A percentile compares a stretch with the other conserved stretches of the same genome.
Evolutionary conservation across 192 early-diverging fungal species (phyloP).

Genomic region (Podila epicladia): DNA sequence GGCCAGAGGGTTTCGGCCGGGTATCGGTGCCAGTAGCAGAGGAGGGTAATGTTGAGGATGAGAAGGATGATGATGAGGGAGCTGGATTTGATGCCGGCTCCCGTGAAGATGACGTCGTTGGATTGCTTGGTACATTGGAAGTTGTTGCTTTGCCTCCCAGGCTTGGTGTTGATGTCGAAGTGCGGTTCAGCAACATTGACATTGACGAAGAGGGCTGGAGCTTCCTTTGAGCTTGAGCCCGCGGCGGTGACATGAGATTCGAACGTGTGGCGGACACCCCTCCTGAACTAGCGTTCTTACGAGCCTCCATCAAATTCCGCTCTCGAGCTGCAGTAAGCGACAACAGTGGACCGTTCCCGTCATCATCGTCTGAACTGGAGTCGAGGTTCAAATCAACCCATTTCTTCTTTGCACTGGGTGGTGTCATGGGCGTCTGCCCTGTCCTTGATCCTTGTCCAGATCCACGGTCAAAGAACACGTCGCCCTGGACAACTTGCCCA

Average conservation of each 20-base stretch:
- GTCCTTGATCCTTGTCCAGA: neutral
- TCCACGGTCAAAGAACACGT: neutral
- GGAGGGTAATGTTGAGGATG: neutral
- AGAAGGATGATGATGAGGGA: neutral
- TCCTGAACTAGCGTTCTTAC: neutral
- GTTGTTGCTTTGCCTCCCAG: neutral
- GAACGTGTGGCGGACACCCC: neutral
- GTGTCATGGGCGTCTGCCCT: neutral
- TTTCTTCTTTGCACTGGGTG: neutral
- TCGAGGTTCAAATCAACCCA: neutral
- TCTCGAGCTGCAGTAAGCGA: neutral
- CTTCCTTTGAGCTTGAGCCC: neutral
- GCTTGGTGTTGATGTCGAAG: neutral
- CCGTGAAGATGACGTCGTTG: neutral
- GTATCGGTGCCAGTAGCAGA: neutral
- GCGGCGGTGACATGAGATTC: neutral
- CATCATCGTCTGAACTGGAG: neutral
- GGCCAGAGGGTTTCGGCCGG: neutral
- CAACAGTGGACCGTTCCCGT: neutral
- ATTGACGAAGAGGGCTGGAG: neutral
- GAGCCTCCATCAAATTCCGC: neutral
- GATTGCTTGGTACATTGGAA: neutral
- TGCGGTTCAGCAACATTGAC: neutral
- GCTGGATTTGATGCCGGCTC: neutral
- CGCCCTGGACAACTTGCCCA: neutral